phyloP scores from a whole-genome alignment of 148 eudicot species.

The Rhododendron mucronatum region DNA sequence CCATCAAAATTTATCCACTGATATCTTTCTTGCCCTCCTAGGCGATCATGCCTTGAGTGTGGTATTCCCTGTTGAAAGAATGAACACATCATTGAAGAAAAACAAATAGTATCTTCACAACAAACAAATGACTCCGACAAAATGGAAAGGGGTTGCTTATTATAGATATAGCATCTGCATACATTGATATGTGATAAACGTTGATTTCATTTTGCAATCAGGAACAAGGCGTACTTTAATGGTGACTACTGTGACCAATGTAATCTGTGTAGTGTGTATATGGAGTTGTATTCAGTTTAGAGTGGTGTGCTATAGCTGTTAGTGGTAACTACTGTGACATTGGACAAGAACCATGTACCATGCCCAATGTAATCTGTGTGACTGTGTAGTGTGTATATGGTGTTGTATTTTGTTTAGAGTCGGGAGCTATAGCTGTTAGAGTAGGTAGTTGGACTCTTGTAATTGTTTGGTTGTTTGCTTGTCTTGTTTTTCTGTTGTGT shows the following conservation, averaged over 20 bases:
- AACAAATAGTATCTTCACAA: not conserved
- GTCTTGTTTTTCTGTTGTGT: not conserved
- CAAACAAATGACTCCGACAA: not conserved
- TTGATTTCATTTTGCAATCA: not conserved
- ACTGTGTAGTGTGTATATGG: too few species aligned
- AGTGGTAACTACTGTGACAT: too few species aligned
- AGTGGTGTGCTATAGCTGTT: too few species aligned
- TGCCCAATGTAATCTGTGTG: too few species aligned
- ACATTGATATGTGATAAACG: not conserved
- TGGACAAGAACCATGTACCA: too few species aligned
- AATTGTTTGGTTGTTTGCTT: not conserved
- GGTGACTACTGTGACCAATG: not conserved
- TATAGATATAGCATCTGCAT: not conserved
- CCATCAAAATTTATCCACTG: slow-evolving; percentile 19
- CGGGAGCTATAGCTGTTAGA: too few species aligned
- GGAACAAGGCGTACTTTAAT: not conserved
- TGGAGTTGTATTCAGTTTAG: too few species aligned
- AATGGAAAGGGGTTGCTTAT: not conserved
- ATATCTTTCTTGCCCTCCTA: not conserved
- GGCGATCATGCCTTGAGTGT: not conserved
- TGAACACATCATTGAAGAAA: not conserved
- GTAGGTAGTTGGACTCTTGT: not conserved
- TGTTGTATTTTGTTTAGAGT: too few species aligned
- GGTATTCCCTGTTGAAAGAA: slow-evolving; percentile 4
- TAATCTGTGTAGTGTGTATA: too few species aligned